Evolutionary conservation across 1,139 yeast genomes (phyloP), one percentile per base, ranked within the genome.

Genomic region (Sugiyamaella xylanicola): DNA sequence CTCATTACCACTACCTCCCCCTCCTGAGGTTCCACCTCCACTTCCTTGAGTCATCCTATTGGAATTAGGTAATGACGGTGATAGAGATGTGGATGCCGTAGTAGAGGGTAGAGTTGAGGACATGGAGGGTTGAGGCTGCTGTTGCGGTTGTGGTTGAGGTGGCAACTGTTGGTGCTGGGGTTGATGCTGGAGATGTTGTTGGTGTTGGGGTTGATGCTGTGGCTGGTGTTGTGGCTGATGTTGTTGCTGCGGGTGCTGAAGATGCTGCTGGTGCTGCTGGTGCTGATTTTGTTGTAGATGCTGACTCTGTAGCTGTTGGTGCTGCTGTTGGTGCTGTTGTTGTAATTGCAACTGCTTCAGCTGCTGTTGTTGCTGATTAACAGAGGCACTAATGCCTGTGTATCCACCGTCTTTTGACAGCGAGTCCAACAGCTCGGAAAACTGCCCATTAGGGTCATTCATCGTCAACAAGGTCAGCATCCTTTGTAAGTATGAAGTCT

Each of bases 391-490:
- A 3, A 37, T 19, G 5, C 37, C 44, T 2, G 51, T 20, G 21
- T 48, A 48, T 16, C 51, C 21, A 3, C 51, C 51, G 17, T 48
- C 51, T 22, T 48, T 48, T 21, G 44, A 22, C 13, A 48, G 19
- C 3, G 51, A 37, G 15, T 48, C 51, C 16, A 48, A 27, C 8
- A 48, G 22, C 8, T 21, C 2, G 4, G 51, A 22, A 22, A 48
- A 48, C 22, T 48, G 44, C 7, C 44, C 44, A 37, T 48, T 48
- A 11, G 32, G 17, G 35, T 48, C 44, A 15, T 22, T 21, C 43
- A 48, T 48, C 3, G 44, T n/a, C 3, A 48, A 19, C 8, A 48
- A 25, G 8, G 51, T 22, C 20, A 48, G 21, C 11, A 41, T 39
- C n/a, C 51, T 20, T 37, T 48, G 51, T 9, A 48, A 48, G 21